Evolutionary conservation across 208 protist species (phyloP), one percentile per base, ranked within the genome.

Genomic region (Leishmania braziliensis): DNA sequence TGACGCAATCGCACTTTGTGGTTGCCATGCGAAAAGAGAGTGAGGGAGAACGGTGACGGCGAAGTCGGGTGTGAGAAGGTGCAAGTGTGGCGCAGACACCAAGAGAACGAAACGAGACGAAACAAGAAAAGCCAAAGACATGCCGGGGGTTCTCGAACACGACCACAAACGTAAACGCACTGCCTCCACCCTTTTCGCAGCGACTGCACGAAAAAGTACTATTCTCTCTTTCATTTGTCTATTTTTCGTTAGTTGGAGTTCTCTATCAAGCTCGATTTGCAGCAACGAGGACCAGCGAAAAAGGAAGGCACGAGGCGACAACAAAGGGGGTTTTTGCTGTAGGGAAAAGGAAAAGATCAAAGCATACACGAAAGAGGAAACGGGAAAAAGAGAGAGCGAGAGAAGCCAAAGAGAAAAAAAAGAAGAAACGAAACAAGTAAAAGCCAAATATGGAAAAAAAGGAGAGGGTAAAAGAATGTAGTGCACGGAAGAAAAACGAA

Each of bases 341-440:
- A 78, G 81, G n/a, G 56, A 46, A 69, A 76, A 79, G 48, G 72
- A 77, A 74, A 77, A 62, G 48, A 76, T 3, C 18, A 18, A 56
- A 62, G 3, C 29, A 76, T n/a, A 12, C 20, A 74, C 10, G 18
- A 74, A 74, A 54, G 43, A 46, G 23, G 43, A 54, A 36, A 82
- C 3, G 60, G 69, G 39, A 62, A 46, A 78, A 78, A 74, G 56
- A 43, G 60, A 46, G 18, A 75, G 63, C 53, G 69, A 75, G 26
- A 75, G 16, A 66, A 50, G 29, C 23, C 10, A 39, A 33, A 71
- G 50, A 50, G 48, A 62, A 20, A 46, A 51, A 71, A 71, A 71
- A 39, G 65, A 71, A 56, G 33, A 12, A 68, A 39, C 14, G 26
- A 71, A 72, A 80, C 4, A 73, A 14, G 53, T 50, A 79, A 82